phyloP scores from a whole-genome alignment of 140 eudicot genomes.

The Ambrosia hybrid region DNA sequence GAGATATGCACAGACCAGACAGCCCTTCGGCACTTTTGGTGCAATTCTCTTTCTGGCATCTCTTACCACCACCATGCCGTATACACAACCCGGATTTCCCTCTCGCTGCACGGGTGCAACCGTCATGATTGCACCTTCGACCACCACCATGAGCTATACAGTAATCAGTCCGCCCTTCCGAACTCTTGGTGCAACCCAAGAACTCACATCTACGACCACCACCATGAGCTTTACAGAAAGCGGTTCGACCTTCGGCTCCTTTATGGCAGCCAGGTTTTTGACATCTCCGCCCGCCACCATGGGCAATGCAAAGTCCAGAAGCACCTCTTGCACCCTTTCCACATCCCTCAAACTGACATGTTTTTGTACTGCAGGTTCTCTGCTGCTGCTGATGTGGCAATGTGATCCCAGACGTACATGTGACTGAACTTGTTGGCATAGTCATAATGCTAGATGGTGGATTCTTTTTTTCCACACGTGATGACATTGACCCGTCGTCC shows the following conservation, averaged over 20 bases:
- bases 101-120: slow-evolving; percentile 82
- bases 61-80: slow-evolving; percentile 98
- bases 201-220: slow-evolving; percentile 95
- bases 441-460: slow-evolving; percentile 28
- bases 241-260: slow-evolving; percentile 99
- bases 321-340: slow-evolving; percentile 98
- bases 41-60: slow-evolving; percentile 90
- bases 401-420: slow-evolving; percentile 69
- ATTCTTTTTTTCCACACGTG: slow-evolving; percentile 13
- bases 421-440: slow-evolving; percentile 75
- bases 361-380: slow-evolving; percentile 61
- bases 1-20: slow-evolving; percentile 93
- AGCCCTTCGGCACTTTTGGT: slow-evolving; percentile 93
- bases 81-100: slow-evolving; percentile 96
- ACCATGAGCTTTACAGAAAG: slow-evolving; percentile 98
- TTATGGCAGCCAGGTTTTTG: slow-evolving; percentile 85
- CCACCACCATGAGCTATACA: slow-evolving; percentile 99
- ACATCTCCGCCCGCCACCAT: slow-evolving; percentile 98
- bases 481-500: slow-evolving; percentile 4
- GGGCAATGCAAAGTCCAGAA: slow-evolving; percentile 95
- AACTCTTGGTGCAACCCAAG: slow-evolving; percentile 92
- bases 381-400: slow-evolving; percentile 62
- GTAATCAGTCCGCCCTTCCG: slow-evolving; percentile 96
- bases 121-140: slow-evolving; percentile 78
- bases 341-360: slow-evolving; percentile 56